Conservation (phyloP, 1,284 basidiomycete genomes). For the Microbotryum intermedium region DNA sequence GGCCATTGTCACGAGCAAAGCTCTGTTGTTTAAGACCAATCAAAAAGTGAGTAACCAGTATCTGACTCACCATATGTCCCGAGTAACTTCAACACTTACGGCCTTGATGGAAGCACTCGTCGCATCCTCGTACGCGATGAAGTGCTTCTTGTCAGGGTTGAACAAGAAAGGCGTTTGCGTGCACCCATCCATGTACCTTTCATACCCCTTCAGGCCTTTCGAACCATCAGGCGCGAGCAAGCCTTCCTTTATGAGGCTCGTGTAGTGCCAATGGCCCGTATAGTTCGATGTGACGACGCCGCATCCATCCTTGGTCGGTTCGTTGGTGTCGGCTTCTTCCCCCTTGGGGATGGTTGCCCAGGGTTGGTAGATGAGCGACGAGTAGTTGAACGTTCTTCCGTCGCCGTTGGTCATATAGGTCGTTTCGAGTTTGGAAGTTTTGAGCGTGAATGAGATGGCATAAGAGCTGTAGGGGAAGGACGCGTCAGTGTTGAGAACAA, state of each 20-base stretch:
- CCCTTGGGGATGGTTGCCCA: slow-evolving; percentile 14
- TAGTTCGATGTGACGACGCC: slow-evolving; percentile 7
- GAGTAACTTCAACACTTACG: background rate
- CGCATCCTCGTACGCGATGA: slow-evolving; percentile 26
- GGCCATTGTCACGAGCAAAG: too few species aligned
- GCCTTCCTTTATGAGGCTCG: slow-evolving; percentile 6
- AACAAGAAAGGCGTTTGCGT: slow-evolving; percentile 21
- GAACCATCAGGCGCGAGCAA: slow-evolving; percentile 8
- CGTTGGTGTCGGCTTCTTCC: slow-evolving; percentile 13
- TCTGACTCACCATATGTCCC: too few species aligned
- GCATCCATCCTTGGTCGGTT: slow-evolving; percentile 8
- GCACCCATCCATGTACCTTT: slow-evolving; percentile 17
- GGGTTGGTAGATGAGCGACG: slow-evolving; percentile 11
- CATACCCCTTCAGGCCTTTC: slow-evolving; percentile 13
- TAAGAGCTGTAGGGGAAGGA: slow-evolving; percentile 8
- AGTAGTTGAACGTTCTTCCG: slow-evolving; percentile 5
- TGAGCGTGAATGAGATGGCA: slow-evolving; percentile 23
- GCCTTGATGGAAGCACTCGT: slow-evolving; percentile 9
- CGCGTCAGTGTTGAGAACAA: too few species aligned
- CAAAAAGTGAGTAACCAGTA: too few species aligned
- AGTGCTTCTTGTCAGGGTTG: slow-evolving; percentile 7
- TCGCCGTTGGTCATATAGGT: background rate
- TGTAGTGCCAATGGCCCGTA: slow-evolving; percentile 20
- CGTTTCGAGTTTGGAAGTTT: slow-evolving; percentile 7
- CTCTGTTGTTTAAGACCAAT: too few species aligned